Base-by-base conservation (phyloP, 2,329 filamentous ascomycete species). In the Mycosphaerella arachidis region DNA sequence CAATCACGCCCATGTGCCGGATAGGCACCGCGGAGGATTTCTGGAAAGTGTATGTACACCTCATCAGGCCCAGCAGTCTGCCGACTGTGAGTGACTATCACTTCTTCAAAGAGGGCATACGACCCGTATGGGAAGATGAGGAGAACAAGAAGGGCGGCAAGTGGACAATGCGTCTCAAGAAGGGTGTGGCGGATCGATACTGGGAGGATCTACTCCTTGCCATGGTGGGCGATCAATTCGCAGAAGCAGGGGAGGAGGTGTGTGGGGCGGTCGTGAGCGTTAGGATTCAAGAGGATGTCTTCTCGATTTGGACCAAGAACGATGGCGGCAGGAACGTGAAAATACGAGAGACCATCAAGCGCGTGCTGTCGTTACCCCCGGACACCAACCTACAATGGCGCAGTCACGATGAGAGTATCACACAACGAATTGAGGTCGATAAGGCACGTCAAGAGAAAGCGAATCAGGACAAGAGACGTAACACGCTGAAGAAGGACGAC, bases 41-140 rank as follows among this genome's bases (percentile, higher is more conserved):
- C 74, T 97, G 92, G 86, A 82, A 85, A 52, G 86, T 96, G 40
- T 97, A 96, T 73, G 81, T 84, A 57, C 92, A 97, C 75, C 82
- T 99, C 52, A 96, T 95, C 78, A 86, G 90, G 30, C 94, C 95
- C 2, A 97, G 92, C 37, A 80, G 84, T 35, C 81, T 99, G 59
- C 93, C 93, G 6, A 87, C 93, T 4, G 93, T 97, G 31, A 97
- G 92, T 27, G 94, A 99, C 77, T 99, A 97, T 73, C 94, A 99
- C 74, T 88, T 99, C 61, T 99, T 99, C 81, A 96, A 94, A 77
- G 92, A 94, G 72, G 93, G 92, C 57, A 92, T 99, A 63, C 87
- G 94, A 62, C 94, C 94, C 24, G 94, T 99, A 68, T 99, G 94
- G 94, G 94, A 99, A 76, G 94, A 99, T 69, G 92, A 96, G 51